Percentiles rank a stretch among this genome's conserved stretches.
Conservation (phyloP, 352 stramenopile species). For the Peronosclerospora sorghi region DNA sequence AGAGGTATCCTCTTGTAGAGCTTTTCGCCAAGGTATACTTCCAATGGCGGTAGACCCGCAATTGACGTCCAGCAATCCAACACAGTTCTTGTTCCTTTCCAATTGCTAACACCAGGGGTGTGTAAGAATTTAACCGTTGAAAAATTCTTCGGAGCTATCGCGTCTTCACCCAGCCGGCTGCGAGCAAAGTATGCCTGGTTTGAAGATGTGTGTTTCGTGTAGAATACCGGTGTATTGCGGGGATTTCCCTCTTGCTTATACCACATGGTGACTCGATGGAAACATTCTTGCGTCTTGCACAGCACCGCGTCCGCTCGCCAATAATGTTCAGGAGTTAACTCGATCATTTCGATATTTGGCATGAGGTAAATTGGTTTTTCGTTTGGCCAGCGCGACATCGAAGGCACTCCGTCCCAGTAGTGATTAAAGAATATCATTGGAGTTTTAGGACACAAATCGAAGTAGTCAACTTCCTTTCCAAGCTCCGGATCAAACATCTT, state of each 20-base stretch:
- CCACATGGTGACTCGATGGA: constrained; percentile 28
- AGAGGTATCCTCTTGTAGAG: constrained; percentile 13
- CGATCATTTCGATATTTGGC: constrained; percentile 49
- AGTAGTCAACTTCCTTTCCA: not conserved
- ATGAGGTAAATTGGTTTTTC: constrained; percentile 37
- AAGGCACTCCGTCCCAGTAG: constrained; percentile 28
- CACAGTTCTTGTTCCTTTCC: constrained; percentile 38
- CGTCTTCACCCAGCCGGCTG: constrained; percentile 7
- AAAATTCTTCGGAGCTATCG: constrained; percentile 29
- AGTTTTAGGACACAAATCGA: constrained; percentile 37
- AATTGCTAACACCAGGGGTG: constrained; percentile 29
- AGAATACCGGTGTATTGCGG: constrained; percentile 21
- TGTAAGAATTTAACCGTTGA: constrained; percentile 32
- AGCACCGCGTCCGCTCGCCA: constrained; percentile 42
- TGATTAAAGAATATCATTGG: constrained; percentile 51
- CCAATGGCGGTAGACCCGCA: constrained; percentile 30
- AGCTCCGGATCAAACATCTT: not conserved
- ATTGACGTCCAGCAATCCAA: constrained; percentile 42
- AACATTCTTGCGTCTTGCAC: constrained; percentile 45
- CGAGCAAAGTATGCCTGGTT: constrained; percentile 20
- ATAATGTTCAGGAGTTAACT: constrained; percentile 33
- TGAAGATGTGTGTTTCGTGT: constrained; percentile 41
- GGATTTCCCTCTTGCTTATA: constrained; percentile 38
- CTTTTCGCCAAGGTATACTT: constrained; percentile 22
- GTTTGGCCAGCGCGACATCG: constrained; percentile 12